These are phyloP conservation scores for Annona cherimola DNA, from an alignment of 164 flowering plant genomes.

Conservation along the genomic window DNA sequence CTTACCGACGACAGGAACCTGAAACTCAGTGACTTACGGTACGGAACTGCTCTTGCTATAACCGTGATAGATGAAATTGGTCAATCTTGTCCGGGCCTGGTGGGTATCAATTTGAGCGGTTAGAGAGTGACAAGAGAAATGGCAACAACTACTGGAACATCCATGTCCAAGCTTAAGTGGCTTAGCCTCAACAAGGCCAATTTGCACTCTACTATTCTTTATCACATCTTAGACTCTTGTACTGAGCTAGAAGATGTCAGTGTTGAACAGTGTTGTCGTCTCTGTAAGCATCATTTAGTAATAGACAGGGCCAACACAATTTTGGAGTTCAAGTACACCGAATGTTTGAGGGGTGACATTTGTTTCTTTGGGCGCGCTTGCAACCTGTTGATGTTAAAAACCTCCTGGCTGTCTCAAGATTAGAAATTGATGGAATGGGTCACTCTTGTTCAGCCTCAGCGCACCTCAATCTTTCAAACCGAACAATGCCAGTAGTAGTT, in stretches of 20 bases:
- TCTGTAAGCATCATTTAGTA: not conserved
- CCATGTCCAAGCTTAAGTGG: not conserved
- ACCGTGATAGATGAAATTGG: not conserved
- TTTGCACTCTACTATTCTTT: not conserved
- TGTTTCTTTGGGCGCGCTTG: no score
- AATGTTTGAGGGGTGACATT: no score
- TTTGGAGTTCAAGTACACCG: no score
- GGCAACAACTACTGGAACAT: not conserved
- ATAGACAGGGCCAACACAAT: not conserved
- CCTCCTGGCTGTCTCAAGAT: no score
- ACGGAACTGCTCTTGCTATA: not conserved
- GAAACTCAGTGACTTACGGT: not conserved
- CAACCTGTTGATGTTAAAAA: no score
- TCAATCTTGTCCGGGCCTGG: not conserved
- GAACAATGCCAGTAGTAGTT: no score
- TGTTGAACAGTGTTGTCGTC: not conserved
- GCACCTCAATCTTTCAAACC: no score
- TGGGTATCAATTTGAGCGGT: not conserved
- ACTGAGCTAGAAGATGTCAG: not conserved
- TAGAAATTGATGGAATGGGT: no score
- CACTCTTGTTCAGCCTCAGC: no score
- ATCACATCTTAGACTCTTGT: not conserved
- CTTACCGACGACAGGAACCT: no score
- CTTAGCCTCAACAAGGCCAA: not conserved
- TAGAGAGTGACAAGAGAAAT: not conserved